Percentiles rank a stretch among this genome's conserved stretches.
Evolutionary conservation across 202 grass and related monocot genomes (phyloP).

Genomic region (Musa balbisiana): DNA sequence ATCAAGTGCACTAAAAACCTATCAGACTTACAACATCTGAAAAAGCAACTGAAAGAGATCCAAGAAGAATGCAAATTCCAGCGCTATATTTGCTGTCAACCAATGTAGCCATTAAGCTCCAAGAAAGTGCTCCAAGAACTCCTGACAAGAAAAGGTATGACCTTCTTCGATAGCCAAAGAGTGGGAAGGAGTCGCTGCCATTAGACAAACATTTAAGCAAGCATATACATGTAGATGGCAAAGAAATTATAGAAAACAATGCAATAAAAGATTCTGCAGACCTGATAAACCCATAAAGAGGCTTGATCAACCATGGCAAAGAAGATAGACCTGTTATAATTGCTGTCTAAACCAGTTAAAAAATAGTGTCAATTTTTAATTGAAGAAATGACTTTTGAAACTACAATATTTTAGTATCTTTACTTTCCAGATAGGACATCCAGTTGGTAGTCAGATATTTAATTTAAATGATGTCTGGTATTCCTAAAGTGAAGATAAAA

Average conservation of each 20-base stretch:
- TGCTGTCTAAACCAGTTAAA: slow-evolving; percentile 72
- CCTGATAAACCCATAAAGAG: slow-evolving; percentile 99
- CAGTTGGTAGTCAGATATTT: not conserved
- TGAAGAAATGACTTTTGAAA: not conserved
- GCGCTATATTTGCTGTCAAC: slow-evolving; percentile 89
- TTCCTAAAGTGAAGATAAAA: not conserved
- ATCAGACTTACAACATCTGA: slow-evolving; percentile 81
- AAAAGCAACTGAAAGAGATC: slow-evolving; percentile 98
- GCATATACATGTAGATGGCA: slow-evolving; percentile 14
- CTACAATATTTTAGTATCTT: not conserved
- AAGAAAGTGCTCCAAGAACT: slow-evolving; percentile 89
- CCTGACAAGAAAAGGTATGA: slow-evolving; percentile 94
- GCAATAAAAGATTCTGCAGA: slow-evolving; percentile 23
- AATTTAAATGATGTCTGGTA: not conserved
- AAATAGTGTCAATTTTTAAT: slow-evolving; percentile 30
- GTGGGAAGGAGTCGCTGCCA: slow-evolving; percentile 94
- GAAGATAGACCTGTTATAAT: slow-evolving; percentile 88
- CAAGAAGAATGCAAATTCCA: slow-evolving; percentile 78
- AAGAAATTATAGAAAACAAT: slow-evolving; percentile 27
- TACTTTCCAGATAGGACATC: not conserved
- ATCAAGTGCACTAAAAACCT: not conserved
- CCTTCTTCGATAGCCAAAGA: slow-evolving; percentile 92
- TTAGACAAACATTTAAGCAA: slow-evolving; percentile 22
- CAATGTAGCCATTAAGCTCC: slow-evolving; percentile 78
- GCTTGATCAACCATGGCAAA: slow-evolving; percentile 95